phyloP scores from a whole-genome alignment of 2,329 filamentous ascomycete genomes.

The Zarea fungicola region DNA sequence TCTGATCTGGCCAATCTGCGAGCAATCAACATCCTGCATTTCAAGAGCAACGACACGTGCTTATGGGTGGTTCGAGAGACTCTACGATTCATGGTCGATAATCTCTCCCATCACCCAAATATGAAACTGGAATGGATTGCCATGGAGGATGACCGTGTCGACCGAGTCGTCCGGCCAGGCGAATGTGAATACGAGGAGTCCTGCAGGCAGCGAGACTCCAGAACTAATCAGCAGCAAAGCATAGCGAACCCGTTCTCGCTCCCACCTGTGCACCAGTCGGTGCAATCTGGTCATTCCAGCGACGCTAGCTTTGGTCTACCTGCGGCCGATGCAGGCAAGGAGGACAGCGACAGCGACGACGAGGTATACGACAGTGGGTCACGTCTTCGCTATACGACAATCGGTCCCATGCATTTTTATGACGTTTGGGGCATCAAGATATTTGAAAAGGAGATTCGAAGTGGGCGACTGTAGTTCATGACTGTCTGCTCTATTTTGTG shows the following conservation, averaged over 20 bases:
- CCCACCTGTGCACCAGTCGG: not conserved
- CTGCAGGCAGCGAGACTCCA: constrained; percentile 19
- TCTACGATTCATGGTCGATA: constrained; percentile 54
- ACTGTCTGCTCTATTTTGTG: not conserved
- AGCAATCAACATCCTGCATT: constrained; percentile 50
- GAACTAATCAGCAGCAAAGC: constrained; percentile 19
- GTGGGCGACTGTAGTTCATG: constrained; percentile 24
- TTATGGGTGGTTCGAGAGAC: constrained; percentile 53
- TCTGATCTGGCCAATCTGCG: constrained; percentile 42
- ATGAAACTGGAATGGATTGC: constrained; percentile 56
- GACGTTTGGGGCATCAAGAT: constrained; percentile 47
- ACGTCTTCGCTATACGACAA: constrained; percentile 30
- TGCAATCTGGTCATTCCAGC: constrained; percentile 18
- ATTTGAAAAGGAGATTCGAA: constrained; percentile 52
- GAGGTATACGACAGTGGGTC: constrained; percentile 27
- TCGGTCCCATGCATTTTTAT: constrained; percentile 33
- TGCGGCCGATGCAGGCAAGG: constrained; percentile 23
- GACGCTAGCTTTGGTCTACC: constrained; percentile 24
- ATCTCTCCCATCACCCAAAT: constrained; percentile 48
- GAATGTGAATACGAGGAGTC: constrained; percentile 23
- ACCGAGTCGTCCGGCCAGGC: constrained; percentile 41
- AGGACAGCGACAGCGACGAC: constrained; percentile 32
- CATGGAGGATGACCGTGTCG: constrained; percentile 45
- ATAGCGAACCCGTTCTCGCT: not conserved
- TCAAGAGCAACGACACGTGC: constrained; percentile 52